Evolutionary conservation across 768 basidiomycete genomes (phyloP).

Genomic region (Hygrocybe coccinea): DNA sequence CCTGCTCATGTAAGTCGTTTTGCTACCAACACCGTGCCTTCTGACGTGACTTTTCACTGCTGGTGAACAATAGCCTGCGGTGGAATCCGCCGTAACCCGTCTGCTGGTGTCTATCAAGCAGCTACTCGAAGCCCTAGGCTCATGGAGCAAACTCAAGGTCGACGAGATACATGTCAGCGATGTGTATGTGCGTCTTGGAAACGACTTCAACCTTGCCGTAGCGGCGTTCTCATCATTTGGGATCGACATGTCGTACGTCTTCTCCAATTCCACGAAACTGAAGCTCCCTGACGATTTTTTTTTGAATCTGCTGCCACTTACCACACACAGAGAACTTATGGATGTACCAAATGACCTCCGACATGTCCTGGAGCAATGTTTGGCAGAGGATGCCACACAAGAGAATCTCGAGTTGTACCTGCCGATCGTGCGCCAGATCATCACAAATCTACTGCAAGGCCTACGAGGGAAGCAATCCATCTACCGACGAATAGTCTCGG

Average conservation of each 20-base stretch:
- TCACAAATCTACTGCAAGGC: slow-evolving; percentile 88
- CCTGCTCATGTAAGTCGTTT: slow-evolving; percentile 31
- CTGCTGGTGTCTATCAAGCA: slow-evolving; percentile 92
- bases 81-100: slow-evolving; percentile 88
- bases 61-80: slow-evolving; percentile 53
- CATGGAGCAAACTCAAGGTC: slow-evolving; percentile 73
- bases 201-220: slow-evolving; percentile 94
- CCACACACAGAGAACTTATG: slow-evolving; percentile 69
- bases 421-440: slow-evolving; percentile 86
- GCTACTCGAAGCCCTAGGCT: slow-evolving; percentile 82
- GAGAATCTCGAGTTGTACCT: slow-evolving; percentile 87
- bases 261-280: background rate
- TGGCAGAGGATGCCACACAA: slow-evolving; percentile 83
- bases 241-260: slow-evolving; percentile 85
- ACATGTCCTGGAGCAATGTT: slow-evolving; percentile 80
- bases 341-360: slow-evolving; percentile 86
- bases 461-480: slow-evolving; percentile 87
- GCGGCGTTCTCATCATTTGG: slow-evolving; percentile 79
- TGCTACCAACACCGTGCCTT: slow-evolving; percentile 4
- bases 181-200: slow-evolving; percentile 93
- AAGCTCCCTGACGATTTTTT: slow-evolving; percentile 12
- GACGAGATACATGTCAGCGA: slow-evolving; percentile 86
- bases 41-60: too few species aligned
- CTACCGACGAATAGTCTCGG: slow-evolving; percentile 72
- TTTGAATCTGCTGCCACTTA: slow-evolving; percentile 1